Evolutionary conservation across 2,329 filamentous ascomycete genomes (phyloP).

Genomic region (Thermoascus crustaceus): DNA sequence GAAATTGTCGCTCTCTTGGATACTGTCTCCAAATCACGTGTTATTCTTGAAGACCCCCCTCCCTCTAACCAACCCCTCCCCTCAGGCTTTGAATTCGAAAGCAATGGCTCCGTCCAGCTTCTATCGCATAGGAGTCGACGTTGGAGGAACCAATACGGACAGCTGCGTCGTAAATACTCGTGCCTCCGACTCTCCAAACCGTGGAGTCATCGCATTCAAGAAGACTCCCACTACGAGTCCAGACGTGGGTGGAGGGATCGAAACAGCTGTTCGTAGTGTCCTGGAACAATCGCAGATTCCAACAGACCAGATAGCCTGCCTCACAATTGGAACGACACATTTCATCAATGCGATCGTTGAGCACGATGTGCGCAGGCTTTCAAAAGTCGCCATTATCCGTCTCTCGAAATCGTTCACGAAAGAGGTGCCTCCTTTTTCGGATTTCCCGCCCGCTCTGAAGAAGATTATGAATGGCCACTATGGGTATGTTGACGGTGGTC

Average conservation of each 20-base stretch:
- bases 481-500: constrained; percentile 42
- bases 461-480: constrained; percentile 41
- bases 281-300: constrained; percentile 26
- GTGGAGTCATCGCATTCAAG: constrained; percentile 22
- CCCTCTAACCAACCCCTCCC: too few relatives aligned
- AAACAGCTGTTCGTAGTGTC: constrained; percentile 28
- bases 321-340: constrained; percentile 47
- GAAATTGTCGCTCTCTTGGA: too few relatives aligned
- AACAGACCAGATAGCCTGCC: constrained; percentile 31
- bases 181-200: constrained; percentile 13
- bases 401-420: constrained; percentile 41
- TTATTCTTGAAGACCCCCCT: too few relatives aligned
- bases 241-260: constrained; percentile 37
- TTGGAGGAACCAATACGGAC: constrained; percentile 35
- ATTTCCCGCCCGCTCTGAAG: constrained; percentile 41
- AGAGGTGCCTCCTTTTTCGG: constrained; percentile 43
- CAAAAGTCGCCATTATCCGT: constrained; percentile 46
- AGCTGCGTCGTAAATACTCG: constrained; percentile 23
- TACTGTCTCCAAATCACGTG: too few relatives aligned
- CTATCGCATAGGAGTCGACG: constrained; percentile 17
- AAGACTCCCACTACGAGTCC: constrained; percentile 34
- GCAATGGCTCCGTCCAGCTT: neutral
- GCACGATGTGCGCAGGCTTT: constrained; percentile 41
- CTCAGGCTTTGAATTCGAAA: too few relatives aligned
- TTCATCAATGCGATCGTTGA: constrained; percentile 47